Evolutionary conservation across 176 grass and related monocot genomes (phyloP).

Genomic region (Triticum turgidum): DNA sequence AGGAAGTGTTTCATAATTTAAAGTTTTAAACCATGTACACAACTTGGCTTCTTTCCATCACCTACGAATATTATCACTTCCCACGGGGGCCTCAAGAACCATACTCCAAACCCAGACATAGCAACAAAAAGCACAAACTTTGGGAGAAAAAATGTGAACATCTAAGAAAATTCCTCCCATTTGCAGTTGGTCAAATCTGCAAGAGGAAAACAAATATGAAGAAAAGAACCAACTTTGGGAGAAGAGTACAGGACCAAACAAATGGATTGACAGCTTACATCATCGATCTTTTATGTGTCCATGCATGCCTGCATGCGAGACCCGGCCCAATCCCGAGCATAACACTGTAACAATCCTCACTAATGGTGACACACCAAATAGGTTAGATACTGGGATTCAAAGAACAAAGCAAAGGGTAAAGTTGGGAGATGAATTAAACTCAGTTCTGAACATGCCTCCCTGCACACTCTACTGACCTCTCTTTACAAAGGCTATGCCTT

Average conservation of each 20-base stretch:
- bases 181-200: constrained; percentile 38
- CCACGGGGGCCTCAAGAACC: not conserved
- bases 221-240: constrained; percentile 36
- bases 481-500: no score
- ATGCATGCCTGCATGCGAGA: constrained; percentile 12
- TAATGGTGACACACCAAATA: no score
- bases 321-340: no score
- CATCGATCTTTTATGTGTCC: constrained; percentile 40
- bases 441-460: no score
- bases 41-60: not conserved
- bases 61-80: not conserved
- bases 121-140: not conserved
- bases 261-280: constrained; percentile 24
- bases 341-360: no score
- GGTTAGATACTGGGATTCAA: no score
- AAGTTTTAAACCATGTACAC: constrained; percentile 34
- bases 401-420: no score
- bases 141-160: not conserved
- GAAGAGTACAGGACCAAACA: not conserved
- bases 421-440: no score
- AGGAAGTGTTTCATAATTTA: not conserved
- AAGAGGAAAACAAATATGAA: constrained; percentile 21
- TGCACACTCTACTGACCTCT: no score
- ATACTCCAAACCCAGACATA: not conserved
- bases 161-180: constrained; percentile 19